Conservation (phyloP, 2,329 filamentous ascomycete genomes). For the Aspergillus sclerotialis region DNA sequence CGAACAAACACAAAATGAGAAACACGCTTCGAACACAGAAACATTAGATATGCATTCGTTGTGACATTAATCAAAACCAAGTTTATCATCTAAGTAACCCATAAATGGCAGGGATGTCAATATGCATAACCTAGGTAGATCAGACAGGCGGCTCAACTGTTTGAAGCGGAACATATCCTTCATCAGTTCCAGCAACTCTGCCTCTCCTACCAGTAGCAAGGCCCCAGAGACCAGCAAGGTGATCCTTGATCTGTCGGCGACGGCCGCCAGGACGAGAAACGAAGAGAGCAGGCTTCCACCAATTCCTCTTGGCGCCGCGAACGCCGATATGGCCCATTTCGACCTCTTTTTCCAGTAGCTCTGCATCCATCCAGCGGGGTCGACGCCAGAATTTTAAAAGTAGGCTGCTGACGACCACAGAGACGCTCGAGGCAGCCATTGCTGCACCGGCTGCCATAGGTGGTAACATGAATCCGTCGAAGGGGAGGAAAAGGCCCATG, state of each 20-base stretch:
- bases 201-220: conserved; percentile 20
- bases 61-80: too few species aligned
- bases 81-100: not conserved
- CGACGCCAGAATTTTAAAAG: conserved; percentile 80
- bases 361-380: conserved; percentile 78
- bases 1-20: not conserved
- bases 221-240: conserved; percentile 19
- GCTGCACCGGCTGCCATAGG: conserved; percentile 92
- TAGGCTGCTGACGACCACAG: conserved; percentile 76
- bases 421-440: conserved; percentile 87
- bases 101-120: not conserved
- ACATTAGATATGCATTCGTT: too few species aligned
- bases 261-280: conserved; percentile 11
- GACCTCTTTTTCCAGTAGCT: conserved; percentile 53
- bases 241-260: conserved; percentile 12
- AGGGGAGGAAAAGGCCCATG: conserved; percentile 90
- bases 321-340: conserved; percentile 17
- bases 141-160: conserved; percentile 34
- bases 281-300: conserved; percentile 25
- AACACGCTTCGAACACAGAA: too few species aligned
- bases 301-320: conserved; percentile 14
- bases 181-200: conserved; percentile 19
- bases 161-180: conserved; percentile 41
- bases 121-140: not conserved
- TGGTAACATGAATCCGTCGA: conserved; percentile 74